These are phyloP conservation scores for Dissophora globulifera DNA, from an alignment of 192 early-diverging fungal genomes.

Conservation along the genomic window DNA sequence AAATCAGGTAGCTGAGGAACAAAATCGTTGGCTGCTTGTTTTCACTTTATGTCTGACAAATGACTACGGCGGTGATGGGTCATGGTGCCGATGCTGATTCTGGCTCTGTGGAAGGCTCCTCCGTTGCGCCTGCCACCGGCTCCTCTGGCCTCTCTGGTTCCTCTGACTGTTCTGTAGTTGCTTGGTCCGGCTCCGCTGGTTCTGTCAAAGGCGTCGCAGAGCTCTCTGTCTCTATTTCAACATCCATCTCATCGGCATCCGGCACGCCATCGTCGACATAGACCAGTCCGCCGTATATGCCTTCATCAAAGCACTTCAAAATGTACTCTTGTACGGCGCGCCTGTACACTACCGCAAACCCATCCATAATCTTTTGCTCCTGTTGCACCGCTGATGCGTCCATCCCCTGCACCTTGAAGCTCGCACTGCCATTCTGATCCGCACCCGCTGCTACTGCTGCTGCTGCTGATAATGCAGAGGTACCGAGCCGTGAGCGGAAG, in stretches of 20 bases:
- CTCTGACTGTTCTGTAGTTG: too few species aligned
- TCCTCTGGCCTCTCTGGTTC: too few species aligned
- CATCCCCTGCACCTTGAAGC: constrained; percentile 24
- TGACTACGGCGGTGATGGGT: too few species aligned
- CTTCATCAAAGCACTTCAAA: constrained; percentile 55
- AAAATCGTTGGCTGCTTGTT: too few species aligned
- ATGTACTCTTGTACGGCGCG: constrained; percentile 52
- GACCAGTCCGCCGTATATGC: constrained; percentile 55
- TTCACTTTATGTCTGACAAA: too few species aligned
- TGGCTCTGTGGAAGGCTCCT: too few species aligned
- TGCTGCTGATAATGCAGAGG: not conserved
- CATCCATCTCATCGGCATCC: constrained; percentile 2
- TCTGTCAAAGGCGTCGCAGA: too few species aligned
- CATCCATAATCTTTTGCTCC: constrained; percentile 50
- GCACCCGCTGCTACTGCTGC: not conserved
- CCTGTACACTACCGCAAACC: constrained; percentile 44
- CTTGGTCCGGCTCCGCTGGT: too few species aligned
- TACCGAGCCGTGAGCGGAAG: constrained; percentile 11
- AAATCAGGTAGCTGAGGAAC: too few species aligned
- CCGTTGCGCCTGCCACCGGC: too few species aligned
- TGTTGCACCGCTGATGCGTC: constrained; percentile 29
- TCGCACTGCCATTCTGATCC: not conserved
- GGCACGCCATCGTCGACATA: constrained; percentile 3
- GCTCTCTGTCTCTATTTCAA: not conserved
- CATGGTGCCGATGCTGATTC: too few species aligned